Base-by-base conservation (phyloP, 352 stramenopile species). In the Globisporangium acanthophoron region DNA sequence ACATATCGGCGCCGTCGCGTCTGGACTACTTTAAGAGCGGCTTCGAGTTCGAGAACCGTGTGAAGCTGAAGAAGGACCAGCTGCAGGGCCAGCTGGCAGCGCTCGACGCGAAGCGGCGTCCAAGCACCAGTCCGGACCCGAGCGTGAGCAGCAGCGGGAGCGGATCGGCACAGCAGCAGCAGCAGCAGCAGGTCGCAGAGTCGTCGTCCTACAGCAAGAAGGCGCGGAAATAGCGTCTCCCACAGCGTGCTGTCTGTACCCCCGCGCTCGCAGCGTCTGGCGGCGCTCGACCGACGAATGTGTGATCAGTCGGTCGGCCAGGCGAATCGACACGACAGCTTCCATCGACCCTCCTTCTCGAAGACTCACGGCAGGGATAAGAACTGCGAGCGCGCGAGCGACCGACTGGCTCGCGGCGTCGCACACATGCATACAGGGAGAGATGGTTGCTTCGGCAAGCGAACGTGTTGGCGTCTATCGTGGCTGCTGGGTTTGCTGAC, bases 21-120 rank as follows among this genome's bases (percentile, higher is more conserved):
- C 70, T 96, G 8, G 87, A 96, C 59, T 96, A 96, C 74, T 96
- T 96, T 54, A 96, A 96, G 73, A 92, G 85, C 68, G 87, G 87
- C 62, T 94, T 93, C 62, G 85, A 94, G 73, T 96, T 96, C 62
- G 84, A 96, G 65, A 93, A 92, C 64, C 87, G 84, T 57, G 87
- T 96, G 40, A 92, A 93, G 63, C 71, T 94, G 52, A 96, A 96
- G 73, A 91, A 92, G 54, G 83, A 96, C 56, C 87, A 96, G 40
- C 64, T 96, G 44, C 83, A 95, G 68, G 85, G 85, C 12, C 85
- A 94, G 59, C 57, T 94, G 54, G 82, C 80, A 18, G 74, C 85
- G 33, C 74, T 93, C 56, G 85, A 94, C 51, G 73, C 71, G 61
- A 92, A 92, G 70, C 83, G 83, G 56, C 78, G 80, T 56, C 66